A percentile compares a stretch with the other conserved stretches of the same genome.
phyloP scores from a whole-genome alignment of 2,329 filamentous ascomycete species.

The Aspergillus novofumigatus region DNA sequence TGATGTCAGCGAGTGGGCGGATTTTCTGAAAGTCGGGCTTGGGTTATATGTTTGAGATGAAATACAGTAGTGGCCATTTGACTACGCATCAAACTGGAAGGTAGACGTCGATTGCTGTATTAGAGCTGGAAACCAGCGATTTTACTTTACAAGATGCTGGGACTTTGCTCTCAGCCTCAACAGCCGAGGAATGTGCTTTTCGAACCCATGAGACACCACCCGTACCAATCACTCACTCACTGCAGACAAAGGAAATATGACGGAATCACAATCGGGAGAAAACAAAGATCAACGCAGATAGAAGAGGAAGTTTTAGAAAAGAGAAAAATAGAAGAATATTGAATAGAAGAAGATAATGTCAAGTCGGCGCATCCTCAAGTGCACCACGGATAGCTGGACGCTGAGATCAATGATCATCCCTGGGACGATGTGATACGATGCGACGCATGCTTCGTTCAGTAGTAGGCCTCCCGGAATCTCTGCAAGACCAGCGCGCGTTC shows the following conservation, averaged over 20 bases:
- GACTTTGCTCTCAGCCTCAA: conserved; percentile 5
- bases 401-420: background rate
- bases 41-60: background rate
- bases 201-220: conserved; percentile 6
- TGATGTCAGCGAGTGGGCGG: conserved; percentile 25
- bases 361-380: conserved; percentile 12
- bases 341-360: conserved; percentile 5
- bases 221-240: conserved; percentile 1
- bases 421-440: background rate
- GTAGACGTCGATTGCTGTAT: background rate
- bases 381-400: conserved; percentile 1
- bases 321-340: conserved; percentile 11
- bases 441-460: background rate
- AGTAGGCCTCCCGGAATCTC: conserved; percentile 13
- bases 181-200: conserved; percentile 2
- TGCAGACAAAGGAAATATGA: conserved; percentile 23
- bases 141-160: conserved; percentile 17
- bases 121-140: background rate
- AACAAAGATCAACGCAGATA: conserved; percentile 16
- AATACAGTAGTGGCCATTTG: no score
- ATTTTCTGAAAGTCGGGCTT: background rate
- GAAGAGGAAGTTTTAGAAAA: conserved; percentile 19
- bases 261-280: conserved; percentile 17
- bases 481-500: conserved; percentile 20
- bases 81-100: conserved; percentile 9